Conservation (phyloP, 73 alveolate species). For the Paramecium sonneborni region DNA sequence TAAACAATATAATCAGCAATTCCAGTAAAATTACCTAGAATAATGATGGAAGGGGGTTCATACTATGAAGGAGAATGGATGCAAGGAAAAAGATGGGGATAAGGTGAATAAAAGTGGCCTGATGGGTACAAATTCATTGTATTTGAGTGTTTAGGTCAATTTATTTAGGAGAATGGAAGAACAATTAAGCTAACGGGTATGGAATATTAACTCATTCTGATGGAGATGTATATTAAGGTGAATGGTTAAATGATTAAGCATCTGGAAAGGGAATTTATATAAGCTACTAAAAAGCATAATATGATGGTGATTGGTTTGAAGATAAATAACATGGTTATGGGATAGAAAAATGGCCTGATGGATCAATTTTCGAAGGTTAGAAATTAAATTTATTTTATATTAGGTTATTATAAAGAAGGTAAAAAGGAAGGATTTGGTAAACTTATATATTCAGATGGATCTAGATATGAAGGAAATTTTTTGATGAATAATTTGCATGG, state of each 20-base stretch:
- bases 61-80: constrained; percentile 73
- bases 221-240: constrained; percentile 65
- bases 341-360: constrained; percentile 46
- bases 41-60: background rate
- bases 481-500: constrained; percentile 75
- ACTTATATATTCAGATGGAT: constrained; percentile 78
- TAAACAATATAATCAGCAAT: background rate
- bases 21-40: background rate
- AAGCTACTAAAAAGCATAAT: constrained; percentile 17
- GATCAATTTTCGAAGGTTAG: constrained; percentile 35
- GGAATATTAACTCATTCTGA: constrained; percentile 61
- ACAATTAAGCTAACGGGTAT: constrained; percentile 50
- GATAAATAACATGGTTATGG: constrained; percentile 61
- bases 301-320: constrained; percentile 62
- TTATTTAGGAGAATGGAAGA: constrained; percentile 59
- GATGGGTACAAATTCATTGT: constrained; percentile 52
- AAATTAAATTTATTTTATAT: background rate
- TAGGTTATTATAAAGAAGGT: background rate
- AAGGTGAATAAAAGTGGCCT: constrained; percentile 70
- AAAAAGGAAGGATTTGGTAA: constrained; percentile 77
- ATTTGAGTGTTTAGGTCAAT: constrained; percentile 52
- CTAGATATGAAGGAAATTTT: constrained; percentile 82
- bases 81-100: constrained; percentile 73
- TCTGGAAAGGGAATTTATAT: constrained; percentile 79
- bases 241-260: constrained; percentile 63